These are phyloP conservation scores for Sphagnum magellanicum DNA, from an alignment of 228 moss, liverwort and hornwort genomes.

Conservation along the genomic window DNA sequence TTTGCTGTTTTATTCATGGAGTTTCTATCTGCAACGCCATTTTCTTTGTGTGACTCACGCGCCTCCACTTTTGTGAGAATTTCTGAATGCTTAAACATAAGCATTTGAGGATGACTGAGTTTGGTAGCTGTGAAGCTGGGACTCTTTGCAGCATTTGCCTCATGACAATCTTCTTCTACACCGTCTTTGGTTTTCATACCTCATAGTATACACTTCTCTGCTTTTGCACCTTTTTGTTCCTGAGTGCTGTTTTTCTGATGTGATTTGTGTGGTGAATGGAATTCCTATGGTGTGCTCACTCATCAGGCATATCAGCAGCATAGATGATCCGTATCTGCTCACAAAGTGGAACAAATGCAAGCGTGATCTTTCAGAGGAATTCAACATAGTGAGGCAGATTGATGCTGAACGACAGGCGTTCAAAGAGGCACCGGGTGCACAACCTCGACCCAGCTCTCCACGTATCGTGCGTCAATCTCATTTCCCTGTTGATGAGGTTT, in stretches of 20 bases:
- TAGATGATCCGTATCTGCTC: conserved; percentile 83
- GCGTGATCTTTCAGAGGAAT: conserved; percentile 90
- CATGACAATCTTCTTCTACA: no score
- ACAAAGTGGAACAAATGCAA: conserved; percentile 94
- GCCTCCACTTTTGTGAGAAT: no score
- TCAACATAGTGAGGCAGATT: conserved; percentile 93
- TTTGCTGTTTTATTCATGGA: no score
- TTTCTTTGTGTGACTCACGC: no score
- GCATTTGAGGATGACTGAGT: no score
- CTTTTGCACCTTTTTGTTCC: conserved; percentile 1
- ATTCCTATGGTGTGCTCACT: not conserved
- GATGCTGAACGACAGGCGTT: conserved; percentile 96
- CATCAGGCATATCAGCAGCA: conserved; percentile 75
- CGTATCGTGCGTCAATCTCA: conserved; percentile 52
- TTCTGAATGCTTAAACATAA: no score
- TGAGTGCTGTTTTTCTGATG: not conserved
- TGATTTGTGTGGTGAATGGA: not conserved
- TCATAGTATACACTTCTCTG: conserved; percentile 13
- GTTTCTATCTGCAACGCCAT: no score
- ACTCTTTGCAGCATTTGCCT: no score
- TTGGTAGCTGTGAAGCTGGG: no score
- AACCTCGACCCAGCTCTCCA: conserved; percentile 73
- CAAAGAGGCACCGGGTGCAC: conserved; percentile 88
- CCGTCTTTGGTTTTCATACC: no score
- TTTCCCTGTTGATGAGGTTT: conserved; percentile 63